Percentiles rank a stretch among this genome's conserved stretches.
Evolutionary conservation across 83 land plant genomes (phyloP).

Genomic region (Picea abies): DNA sequence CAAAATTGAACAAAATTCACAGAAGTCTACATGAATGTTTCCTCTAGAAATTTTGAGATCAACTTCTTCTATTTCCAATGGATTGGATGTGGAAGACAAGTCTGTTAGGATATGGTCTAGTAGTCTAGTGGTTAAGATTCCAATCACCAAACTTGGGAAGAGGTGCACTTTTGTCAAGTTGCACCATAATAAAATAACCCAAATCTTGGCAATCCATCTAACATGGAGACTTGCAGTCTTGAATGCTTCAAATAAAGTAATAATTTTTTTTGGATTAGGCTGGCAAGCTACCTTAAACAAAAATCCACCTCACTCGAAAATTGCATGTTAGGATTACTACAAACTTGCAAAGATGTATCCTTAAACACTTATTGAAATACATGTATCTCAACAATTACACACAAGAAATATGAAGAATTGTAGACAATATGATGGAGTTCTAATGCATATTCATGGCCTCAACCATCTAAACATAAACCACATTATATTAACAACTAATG

Average conservation of each 20-base stretch:
- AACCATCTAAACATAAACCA: neutral
- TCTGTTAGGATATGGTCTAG: too few relatives aligned
- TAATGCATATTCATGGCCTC: neutral
- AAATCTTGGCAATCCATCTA: neutral
- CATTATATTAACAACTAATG: neutral
- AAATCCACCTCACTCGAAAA: neutral
- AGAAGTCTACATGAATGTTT: too few relatives aligned
- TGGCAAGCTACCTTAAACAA: neutral
- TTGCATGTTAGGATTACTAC: neutral
- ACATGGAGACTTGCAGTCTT: too few relatives aligned
- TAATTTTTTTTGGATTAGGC: neutral
- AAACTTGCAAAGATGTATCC: neutral
- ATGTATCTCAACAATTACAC: neutral
- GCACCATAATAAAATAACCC: neutral
- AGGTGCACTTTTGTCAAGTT: constrained; percentile 45
- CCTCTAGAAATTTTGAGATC: too few relatives aligned
- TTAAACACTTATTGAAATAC: neutral
- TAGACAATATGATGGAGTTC: neutral
- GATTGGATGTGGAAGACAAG: too few relatives aligned
- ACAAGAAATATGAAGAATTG: neutral
- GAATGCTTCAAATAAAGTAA: neutral
- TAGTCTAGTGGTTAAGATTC: constrained; percentile 37
- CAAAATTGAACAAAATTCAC: too few relatives aligned
- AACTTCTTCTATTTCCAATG: too few relatives aligned
- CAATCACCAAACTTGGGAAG: constrained; percentile 77